A percentile compares a stretch with the other conserved stretches of the same genome.
phyloP scores from a whole-genome alignment of 139 green algal species.

The Coelastrella sp. region DNA sequence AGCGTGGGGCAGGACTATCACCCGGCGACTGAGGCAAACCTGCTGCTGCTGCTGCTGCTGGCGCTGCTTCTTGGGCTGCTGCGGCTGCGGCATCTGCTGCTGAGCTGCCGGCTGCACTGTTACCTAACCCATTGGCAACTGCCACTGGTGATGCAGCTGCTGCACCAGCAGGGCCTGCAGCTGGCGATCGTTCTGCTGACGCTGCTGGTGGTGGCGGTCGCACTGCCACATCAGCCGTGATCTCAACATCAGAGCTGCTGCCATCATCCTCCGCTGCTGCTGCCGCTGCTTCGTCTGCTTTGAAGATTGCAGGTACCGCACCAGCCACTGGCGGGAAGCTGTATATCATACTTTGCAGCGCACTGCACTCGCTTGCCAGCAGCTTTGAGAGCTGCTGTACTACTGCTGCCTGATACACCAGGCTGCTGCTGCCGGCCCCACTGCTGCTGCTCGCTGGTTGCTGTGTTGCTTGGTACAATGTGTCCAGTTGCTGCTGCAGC shows the following conservation, averaged over 20 bases:
- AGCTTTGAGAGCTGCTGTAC: constrained; percentile 15
- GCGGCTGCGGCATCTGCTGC: not conserved
- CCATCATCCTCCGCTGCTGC: not conserved
- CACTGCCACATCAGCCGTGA: not conserved
- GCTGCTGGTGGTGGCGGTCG: not conserved
- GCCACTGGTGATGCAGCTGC: not conserved
- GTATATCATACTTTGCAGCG: not conserved
- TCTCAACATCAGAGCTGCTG: not conserved
- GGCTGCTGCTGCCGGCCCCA: constrained; percentile 3
- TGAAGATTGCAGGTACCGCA: constrained; percentile 37
- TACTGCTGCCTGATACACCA: constrained; percentile 1
- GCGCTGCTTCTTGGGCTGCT: not conserved
- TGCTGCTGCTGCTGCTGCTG: not conserved
- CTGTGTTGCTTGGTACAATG: not conserved
- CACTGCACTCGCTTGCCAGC: not conserved
- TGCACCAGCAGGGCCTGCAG: not conserved
- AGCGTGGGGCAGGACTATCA: not conserved
- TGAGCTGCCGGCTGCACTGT: not conserved
- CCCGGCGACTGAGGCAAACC: not conserved
- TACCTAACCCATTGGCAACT: not conserved
- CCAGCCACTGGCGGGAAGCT: constrained; percentile 11
- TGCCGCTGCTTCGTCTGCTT: not conserved
- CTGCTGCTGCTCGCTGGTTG: not conserved
- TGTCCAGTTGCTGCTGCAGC: not conserved
- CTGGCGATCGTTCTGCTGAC: not conserved